These are phyloP conservation scores for Cantharellus anzutake DNA, from an alignment of 768 basidiomycete species.

Conservation along the genomic window DNA sequence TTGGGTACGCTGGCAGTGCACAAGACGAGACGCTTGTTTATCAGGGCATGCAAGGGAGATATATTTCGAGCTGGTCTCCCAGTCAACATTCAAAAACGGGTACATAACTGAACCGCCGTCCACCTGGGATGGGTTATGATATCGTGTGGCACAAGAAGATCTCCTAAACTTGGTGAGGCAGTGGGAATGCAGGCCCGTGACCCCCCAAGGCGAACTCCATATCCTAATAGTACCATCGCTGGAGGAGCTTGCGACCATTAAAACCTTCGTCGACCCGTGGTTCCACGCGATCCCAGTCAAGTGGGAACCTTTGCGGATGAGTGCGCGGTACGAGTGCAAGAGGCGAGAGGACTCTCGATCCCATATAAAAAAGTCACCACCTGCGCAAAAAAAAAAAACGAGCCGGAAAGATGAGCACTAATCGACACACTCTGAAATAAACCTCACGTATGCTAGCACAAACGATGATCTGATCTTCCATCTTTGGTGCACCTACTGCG, in stretches of 20 bases:
- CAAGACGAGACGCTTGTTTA: too few species aligned
- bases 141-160: too few species aligned
- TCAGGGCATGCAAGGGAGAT: too few species aligned
- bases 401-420: neutral
- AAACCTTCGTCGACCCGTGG: conserved; percentile 31
- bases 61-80: too few species aligned
- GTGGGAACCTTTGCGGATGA: conserved; percentile 35
- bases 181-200: too few species aligned
- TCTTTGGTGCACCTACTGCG: too few species aligned
- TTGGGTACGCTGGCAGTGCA: too few species aligned
- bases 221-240: conserved; percentile 60
- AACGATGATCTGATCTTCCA: neutral
- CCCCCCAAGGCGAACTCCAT: conserved; percentile 25
- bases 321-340: conserved; percentile 48
- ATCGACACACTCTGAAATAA: neutral
- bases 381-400: neutral
- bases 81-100: too few species aligned
- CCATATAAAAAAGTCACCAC: conserved; percentile 70
- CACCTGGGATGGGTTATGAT: too few species aligned
- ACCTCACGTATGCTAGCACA: neutral
- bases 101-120: too few species aligned
- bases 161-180: too few species aligned
- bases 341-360: conserved; percentile 54
- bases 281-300: conserved; percentile 74
- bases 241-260: conserved; percentile 49